Evolutionary conservation across 805 yeast species (phyloP), one percentile per base, ranked within the genome.

Genomic region (Metschnikowia koreensis): DNA sequence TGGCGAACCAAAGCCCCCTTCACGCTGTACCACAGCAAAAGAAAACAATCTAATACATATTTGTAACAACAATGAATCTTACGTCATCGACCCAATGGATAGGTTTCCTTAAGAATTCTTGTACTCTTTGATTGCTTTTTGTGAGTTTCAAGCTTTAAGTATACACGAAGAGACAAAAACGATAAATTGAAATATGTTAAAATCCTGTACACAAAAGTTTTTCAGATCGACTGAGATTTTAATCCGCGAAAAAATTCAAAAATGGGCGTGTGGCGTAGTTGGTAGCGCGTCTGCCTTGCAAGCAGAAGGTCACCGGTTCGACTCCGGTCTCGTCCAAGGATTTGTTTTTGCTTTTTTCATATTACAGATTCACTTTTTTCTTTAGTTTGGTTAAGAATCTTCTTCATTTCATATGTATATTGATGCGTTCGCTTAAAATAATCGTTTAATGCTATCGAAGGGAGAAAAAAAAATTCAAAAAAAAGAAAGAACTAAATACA

Each of bases 241-340:
- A 6, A 10, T 2, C 13, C 34, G 13, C 34, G 3, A 31, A 10
- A 3, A 3, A 10, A 3, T 6, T 31, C 34, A 10, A 31, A 31
- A 31, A 10, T 31, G 86, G 87, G 87, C 86, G 84, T 80, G 84
- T 83, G 84, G 87, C 87, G 86, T 80, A 83, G 87, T 81, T 82
- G 87, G 87, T 83, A 83, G 87, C 86, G 87, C 87, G 86, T 78
- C 76, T 77, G 83, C 87, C 84, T 82, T 81, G 87, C 87, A 82
- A 80, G 87, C 80, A 75, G 76, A 77, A 83, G 87, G 87, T 81
- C 87, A 79, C 74, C 78, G 87, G 87, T 82, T 82, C 87, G 85
- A 82, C 70, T 82, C 87, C 87, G 77, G 81, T 79, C 84, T 80
- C 84, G 86, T 82, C 87, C 87, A 82, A 51, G n/a, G n/a, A n/a